Evolutionary conservation across 2,329 filamentous ascomycete genomes (phyloP).

Genomic region (Sclerotinia nivalis): DNA sequence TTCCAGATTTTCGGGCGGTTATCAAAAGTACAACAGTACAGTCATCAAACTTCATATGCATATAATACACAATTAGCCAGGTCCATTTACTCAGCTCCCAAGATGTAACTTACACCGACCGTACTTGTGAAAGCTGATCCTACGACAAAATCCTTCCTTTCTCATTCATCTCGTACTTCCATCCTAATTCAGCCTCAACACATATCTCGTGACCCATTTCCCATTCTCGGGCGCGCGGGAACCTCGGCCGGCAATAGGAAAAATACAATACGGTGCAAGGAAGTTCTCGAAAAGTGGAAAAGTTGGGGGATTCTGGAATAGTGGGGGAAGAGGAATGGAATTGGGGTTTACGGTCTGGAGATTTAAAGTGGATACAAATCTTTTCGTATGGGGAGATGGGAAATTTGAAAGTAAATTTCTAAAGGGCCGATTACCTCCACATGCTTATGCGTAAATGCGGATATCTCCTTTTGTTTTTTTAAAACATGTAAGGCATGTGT

Average conservation of each 20-base stretch:
- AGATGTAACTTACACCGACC: background rate
- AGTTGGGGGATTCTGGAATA: background rate
- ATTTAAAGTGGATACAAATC: constrained; percentile 2
- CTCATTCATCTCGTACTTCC: background rate
- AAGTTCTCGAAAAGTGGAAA: background rate
- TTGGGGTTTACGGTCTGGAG: constrained; percentile 10
- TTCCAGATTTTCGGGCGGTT: background rate
- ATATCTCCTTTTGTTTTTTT: constrained; percentile 7
- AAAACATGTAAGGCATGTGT: background rate
- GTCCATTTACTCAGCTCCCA: background rate
- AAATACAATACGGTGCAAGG: background rate
- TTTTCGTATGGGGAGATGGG: background rate
- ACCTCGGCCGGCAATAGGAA: background rate
- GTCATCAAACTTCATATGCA: background rate
- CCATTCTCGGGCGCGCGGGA: background rate
- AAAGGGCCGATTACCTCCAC: constrained; percentile 20
- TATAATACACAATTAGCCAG: background rate
- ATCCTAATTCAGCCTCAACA: background rate
- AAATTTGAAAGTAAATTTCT: background rate
- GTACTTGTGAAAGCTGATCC: background rate
- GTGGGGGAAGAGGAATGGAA: background rate
- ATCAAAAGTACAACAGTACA: background rate
- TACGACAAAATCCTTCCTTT: background rate
- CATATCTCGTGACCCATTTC: background rate
- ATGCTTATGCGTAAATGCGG: constrained; percentile 7